Percentiles rank a stretch among this genome's conserved stretches.
Evolutionary conservation across 176 grass and related monocot species (phyloP).

Genomic region (Alopecurus myosuroides): DNA sequence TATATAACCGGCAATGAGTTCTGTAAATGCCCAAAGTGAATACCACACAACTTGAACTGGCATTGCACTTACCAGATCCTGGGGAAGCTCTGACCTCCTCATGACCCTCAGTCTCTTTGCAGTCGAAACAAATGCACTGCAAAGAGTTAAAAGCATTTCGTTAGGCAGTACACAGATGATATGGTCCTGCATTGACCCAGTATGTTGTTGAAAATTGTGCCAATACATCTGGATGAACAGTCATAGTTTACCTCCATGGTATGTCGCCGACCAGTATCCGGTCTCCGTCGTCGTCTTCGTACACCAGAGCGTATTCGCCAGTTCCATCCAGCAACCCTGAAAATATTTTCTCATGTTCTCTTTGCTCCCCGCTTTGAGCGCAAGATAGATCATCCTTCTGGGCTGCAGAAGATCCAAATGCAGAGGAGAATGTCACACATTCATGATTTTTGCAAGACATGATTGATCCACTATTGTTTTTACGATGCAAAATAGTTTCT

Average conservation of each 20-base stretch:
- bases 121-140: slow-evolving; percentile 60
- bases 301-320: slow-evolving; percentile 77
- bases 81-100: slow-evolving; percentile 60
- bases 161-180: neutral
- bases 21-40: neutral
- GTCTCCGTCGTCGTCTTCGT: slow-evolving; percentile 58
- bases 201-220: neutral
- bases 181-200: neutral
- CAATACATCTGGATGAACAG: neutral
- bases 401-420: slow-evolving; percentile 22
- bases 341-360: slow-evolving; percentile 59
- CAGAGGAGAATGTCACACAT: neutral
- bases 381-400: slow-evolving; percentile 62
- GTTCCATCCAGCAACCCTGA: slow-evolving; percentile 72
- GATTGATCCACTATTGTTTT: neutral
- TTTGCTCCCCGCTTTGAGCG: slow-evolving; percentile 21
- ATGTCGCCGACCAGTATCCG: slow-evolving; percentile 50
- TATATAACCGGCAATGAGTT: neutral
- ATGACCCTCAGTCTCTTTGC: slow-evolving; percentile 77
- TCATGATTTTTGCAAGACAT: neutral
- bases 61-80: slow-evolving; percentile 24
- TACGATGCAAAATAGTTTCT: neutral
- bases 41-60: neutral
- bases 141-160: slow-evolving; percentile 14
- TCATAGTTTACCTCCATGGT: slow-evolving; percentile 73